Percentiles rank a stretch among this genome's conserved stretches.
phyloP scores from a whole-genome alignment of 345 rosid species.

The Euphorbia pulcherrima region DNA sequence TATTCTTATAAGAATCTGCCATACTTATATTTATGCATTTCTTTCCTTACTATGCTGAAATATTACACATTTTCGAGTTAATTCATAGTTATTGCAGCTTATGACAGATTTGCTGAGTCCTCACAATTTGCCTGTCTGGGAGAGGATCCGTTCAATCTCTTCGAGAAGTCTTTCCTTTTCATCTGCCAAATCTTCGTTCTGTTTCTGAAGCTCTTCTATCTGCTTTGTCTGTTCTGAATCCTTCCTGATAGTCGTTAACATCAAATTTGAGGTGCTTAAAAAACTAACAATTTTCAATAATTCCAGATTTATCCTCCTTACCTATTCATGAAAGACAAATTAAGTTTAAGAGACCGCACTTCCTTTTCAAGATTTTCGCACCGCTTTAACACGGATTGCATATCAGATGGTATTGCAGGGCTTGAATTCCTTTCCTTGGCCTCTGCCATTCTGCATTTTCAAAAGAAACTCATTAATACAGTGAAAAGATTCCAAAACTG shows the following conservation, averaged over 20 bases:
- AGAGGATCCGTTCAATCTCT: slow-evolving; percentile 55
- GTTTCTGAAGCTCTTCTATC: slow-evolving; percentile 67
- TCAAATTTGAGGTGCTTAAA: not conserved
- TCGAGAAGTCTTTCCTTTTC: slow-evolving; percentile 66
- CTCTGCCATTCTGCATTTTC: slow-evolving; percentile 62
- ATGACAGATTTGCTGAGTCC: not conserved
- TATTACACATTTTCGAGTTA: not conserved
- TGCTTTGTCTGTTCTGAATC: slow-evolving; percentile 75
- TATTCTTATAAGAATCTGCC: not conserved
- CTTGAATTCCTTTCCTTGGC: slow-evolving; percentile 60
- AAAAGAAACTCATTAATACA: not conserved
- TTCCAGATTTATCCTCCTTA: slow-evolving; percentile 10
- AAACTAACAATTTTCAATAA: not conserved
- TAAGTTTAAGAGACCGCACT: slow-evolving; percentile 71
- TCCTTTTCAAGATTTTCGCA: slow-evolving; percentile 74
- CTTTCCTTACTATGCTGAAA: not conserved
- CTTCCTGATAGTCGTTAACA: slow-evolving; percentile 38
- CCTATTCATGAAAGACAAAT: slow-evolving; percentile 76
- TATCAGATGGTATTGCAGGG: slow-evolving; percentile 50
- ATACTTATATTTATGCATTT: not conserved
- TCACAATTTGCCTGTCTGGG: slow-evolving; percentile 39
- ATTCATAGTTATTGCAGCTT: not conserved
- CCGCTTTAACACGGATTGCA: slow-evolving; percentile 54
- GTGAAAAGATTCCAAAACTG: not conserved
- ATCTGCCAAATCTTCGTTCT: slow-evolving; percentile 48